A percentile compares a stretch with the other conserved stretches of the same genome.
These are phyloP conservation scores for Alectoria sarmentosa DNA, from an alignment of 495 filamentous ascomycete species.

Conservation along the genomic window DNA sequence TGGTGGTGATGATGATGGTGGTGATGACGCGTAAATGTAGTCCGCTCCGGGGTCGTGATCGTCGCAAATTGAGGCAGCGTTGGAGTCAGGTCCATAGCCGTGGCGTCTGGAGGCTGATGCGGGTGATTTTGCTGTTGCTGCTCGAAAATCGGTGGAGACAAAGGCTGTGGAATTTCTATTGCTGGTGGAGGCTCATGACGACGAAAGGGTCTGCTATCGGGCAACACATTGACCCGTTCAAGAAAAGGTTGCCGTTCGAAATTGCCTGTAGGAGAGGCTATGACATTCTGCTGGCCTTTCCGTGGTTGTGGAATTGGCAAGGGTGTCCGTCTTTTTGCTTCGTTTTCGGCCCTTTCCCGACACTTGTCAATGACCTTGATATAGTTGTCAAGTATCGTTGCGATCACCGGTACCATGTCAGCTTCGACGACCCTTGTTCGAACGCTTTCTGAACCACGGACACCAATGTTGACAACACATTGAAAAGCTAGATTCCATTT, in stretches of 20 bases:
- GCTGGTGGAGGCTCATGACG: conserved; percentile 63
- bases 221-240: conserved; percentile 33
- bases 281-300: conserved; percentile 35
- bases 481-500: conserved; percentile 99
- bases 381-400: conserved; percentile 98
- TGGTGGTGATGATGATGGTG: conserved; percentile 43
- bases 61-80: conserved; percentile 57
- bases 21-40: conserved; percentile 52
- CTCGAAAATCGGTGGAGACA: conserved; percentile 38
- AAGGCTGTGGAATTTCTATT: conserved; percentile 65
- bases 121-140: conserved; percentile 23
- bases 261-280: conserved; percentile 25
- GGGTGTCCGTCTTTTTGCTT: conserved; percentile 47
- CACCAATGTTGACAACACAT: conserved; percentile 97
- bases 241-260: conserved; percentile 31
- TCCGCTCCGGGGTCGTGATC: conserved; percentile 68
- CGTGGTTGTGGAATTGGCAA: conserved; percentile 34
- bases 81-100: conserved; percentile 55
- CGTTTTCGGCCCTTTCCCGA: conserved; percentile 71
- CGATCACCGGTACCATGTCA: conserved; percentile 98
- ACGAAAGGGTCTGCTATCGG: conserved; percentile 46
- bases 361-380: conserved; percentile 90
- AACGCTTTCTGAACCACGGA: conserved; percentile 88
- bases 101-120: conserved; percentile 41
- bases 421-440: conserved; percentile 94